Evolutionary conservation across 2,329 filamentous ascomycete genomes (phyloP).

Genomic region (Ceratocystis diversiconidia): DNA sequence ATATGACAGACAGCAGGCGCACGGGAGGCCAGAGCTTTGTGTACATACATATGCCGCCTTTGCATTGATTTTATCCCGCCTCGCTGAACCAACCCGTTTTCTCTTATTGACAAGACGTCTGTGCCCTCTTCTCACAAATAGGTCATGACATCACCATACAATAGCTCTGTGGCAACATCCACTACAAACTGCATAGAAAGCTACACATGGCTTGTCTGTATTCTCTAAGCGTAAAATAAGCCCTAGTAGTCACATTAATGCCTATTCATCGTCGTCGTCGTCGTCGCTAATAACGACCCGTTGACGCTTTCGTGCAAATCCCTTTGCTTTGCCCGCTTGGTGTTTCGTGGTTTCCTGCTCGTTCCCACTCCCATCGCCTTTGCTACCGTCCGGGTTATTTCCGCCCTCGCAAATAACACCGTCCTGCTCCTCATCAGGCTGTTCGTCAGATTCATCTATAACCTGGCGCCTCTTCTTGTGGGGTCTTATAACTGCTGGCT

Average conservation of each 20-base stretch:
- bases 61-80: no score
- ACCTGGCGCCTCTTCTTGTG: slow-evolving; percentile 3
- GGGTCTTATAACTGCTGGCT: neutral
- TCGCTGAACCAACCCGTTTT: no score
- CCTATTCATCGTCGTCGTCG: neutral
- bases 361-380: neutral
- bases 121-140: no score
- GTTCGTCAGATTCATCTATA: neutral
- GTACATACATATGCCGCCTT: no score
- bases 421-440: neutral
- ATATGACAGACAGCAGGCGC: no score
- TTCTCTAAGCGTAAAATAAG: neutral
- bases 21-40: no score
- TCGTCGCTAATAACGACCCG: slow-evolving; percentile 1
- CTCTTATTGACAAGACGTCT: no score
- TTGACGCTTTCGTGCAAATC: neutral
- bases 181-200: no score
- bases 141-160: no score
- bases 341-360: neutral
- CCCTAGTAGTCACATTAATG: neutral
- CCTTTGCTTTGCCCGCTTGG: neutral
- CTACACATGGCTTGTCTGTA: no score
- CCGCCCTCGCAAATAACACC: neutral
- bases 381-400: neutral
- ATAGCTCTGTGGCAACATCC: no score